phyloP scores from a whole-genome alignment of 2,329 filamentous ascomycete genomes.

The Alternaria sp. region DNA sequence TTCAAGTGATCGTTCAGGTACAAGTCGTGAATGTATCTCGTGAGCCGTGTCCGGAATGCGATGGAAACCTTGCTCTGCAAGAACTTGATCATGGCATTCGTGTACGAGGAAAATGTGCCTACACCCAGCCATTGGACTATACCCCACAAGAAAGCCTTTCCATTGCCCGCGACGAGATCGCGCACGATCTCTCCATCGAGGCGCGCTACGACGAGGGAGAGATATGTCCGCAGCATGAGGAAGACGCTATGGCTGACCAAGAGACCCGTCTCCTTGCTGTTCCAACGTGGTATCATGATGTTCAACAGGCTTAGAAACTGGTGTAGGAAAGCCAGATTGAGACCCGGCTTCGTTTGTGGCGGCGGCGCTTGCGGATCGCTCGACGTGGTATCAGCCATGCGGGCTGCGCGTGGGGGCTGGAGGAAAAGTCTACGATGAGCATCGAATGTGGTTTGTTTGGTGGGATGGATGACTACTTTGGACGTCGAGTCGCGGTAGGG shows the following conservation, averaged over 20 bases:
- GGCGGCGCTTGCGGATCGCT: slow-evolving; percentile 74
- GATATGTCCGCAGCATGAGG: slow-evolving; percentile 88
- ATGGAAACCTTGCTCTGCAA: slow-evolving; percentile 98
- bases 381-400: slow-evolving; percentile 68
- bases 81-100: slow-evolving; percentile 99
- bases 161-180: slow-evolving; percentile 94
- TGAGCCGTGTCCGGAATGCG: slow-evolving; percentile 92
- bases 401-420: slow-evolving; percentile 84
- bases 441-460: slow-evolving; percentile 93
- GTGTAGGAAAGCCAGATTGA: slow-evolving; percentile 95
- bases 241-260: slow-evolving; percentile 89
- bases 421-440: slow-evolving; percentile 93
- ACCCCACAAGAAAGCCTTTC: slow-evolving; percentile 85
- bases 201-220: slow-evolving; percentile 90
- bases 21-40: slow-evolving; percentile 94
- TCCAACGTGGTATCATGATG: slow-evolving; percentile 96
- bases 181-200: slow-evolving; percentile 96
- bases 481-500: slow-evolving; percentile 87
- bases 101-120: slow-evolving; percentile 92
- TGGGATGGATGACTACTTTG: slow-evolving; percentile 89
- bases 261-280: slow-evolving; percentile 92
- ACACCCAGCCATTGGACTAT: slow-evolving; percentile 95
- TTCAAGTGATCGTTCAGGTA: slow-evolving; percentile 95
- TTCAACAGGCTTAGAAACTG: slow-evolving; percentile 96
- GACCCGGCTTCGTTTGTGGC: slow-evolving; percentile 87